Evolutionary conservation across 768 basidiomycete species (phyloP).

Genomic region (Leccinum aurantiacum): DNA sequence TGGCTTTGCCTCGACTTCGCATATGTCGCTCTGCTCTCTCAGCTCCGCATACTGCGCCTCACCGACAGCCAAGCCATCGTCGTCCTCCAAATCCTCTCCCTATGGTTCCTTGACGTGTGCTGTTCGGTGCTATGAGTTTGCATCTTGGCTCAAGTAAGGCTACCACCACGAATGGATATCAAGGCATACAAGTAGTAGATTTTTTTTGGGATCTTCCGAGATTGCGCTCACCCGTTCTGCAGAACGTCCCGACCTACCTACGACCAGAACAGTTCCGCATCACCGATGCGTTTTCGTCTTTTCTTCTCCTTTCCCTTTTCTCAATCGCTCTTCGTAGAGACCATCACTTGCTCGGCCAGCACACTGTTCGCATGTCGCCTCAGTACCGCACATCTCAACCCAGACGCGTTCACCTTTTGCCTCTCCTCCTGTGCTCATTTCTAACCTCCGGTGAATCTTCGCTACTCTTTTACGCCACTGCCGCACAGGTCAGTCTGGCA

Average conservation of each 20-base stretch:
- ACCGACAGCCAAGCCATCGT: constrained; percentile 67
- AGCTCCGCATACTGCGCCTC: constrained; percentile 74
- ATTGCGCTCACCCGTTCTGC: constrained; percentile 9
- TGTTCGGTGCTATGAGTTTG: constrained; percentile 71
- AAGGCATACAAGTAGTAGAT: constrained; percentile 35
- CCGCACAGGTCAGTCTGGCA: constrained; percentile 29
- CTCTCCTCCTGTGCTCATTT: constrained; percentile 69
- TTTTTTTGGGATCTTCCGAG: neutral
- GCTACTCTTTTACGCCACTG: constrained; percentile 68
- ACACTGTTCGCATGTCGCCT: constrained; percentile 93
- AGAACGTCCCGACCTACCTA: constrained; percentile 39
- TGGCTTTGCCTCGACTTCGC: constrained; percentile 72
- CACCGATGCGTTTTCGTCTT: constrained; percentile 34
- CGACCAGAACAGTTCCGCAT: constrained; percentile 49
- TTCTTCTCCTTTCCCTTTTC: constrained; percentile 36
- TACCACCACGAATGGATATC: constrained; percentile 13
- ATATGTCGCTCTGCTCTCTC: constrained; percentile 40
- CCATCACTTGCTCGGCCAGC: constrained; percentile 74
- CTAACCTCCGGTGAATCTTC: constrained; percentile 71
- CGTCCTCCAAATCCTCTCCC: constrained; percentile 55
- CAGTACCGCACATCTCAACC: constrained; percentile 89
- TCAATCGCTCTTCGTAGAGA: constrained; percentile 31
- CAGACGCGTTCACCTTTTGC: constrained; percentile 71
- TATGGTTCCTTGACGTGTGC: constrained; percentile 64
- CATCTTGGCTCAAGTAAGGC: constrained; percentile 39